Evolutionary conservation across 2,329 filamentous ascomycete genomes (phyloP).

Genomic region (Fusarium clavum): DNA sequence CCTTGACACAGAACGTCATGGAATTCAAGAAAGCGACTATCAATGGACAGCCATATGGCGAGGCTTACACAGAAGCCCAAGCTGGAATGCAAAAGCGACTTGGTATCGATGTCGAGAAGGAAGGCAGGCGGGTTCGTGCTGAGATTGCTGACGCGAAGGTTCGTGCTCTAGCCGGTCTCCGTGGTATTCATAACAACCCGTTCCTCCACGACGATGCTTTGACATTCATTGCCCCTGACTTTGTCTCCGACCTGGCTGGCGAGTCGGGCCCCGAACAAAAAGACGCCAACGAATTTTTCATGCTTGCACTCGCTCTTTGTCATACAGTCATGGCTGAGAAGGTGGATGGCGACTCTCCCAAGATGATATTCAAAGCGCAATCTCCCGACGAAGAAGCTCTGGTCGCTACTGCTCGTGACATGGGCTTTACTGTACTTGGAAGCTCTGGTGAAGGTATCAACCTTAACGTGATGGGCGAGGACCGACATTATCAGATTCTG

Average conservation of each 20-base stretch:
- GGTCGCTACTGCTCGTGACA: slow-evolving; percentile 92
- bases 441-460: slow-evolving; percentile 83
- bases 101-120: slow-evolving; percentile 86
- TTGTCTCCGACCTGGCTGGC: slow-evolving; percentile 83
- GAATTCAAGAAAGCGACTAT: slow-evolving; percentile 99
- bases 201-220: slow-evolving; percentile 90
- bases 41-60: slow-evolving; percentile 95
- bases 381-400: slow-evolving; percentile 96
- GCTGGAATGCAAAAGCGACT: slow-evolving; percentile 94
- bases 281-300: slow-evolving; percentile 85
- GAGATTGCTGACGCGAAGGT: slow-evolving; percentile 84
- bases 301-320: slow-evolving; percentile 94
- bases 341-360: slow-evolving; percentile 88
- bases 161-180: slow-evolving; percentile 77
- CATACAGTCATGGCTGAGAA: slow-evolving; percentile 96
- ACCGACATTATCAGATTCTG: slow-evolving; percentile 85
- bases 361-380: slow-evolving; percentile 95
- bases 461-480: slow-evolving; percentile 87
- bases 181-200: slow-evolving; percentile 85
- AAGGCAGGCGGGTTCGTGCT: slow-evolving; percentile 75
- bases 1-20: slow-evolving; percentile 97
- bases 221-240: slow-evolving; percentile 93
- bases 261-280: slow-evolving; percentile 81
- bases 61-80: slow-evolving; percentile 97
- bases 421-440: slow-evolving; percentile 92